Evolutionary conservation across 108 stramenopile species (phyloP).

Genomic region (Discostella pseudostelligera): DNA sequence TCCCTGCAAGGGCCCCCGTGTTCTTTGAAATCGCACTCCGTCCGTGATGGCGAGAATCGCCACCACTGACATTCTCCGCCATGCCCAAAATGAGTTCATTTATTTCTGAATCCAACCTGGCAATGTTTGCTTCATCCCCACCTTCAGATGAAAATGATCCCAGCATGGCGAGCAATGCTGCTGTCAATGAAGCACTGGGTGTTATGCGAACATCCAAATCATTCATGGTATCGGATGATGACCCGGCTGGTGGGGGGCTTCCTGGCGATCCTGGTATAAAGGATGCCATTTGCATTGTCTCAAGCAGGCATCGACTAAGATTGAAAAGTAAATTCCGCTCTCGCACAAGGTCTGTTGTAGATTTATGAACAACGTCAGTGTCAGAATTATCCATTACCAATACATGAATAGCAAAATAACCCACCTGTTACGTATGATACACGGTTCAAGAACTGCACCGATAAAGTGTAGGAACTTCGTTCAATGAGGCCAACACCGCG

Average conservation of each 20-base stretch:
- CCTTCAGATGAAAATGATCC: constrained; percentile 29
- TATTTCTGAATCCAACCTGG: constrained; percentile 31
- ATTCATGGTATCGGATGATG: constrained; percentile 8
- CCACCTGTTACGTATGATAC: constrained; percentile 76
- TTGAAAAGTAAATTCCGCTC: constrained; percentile 65
- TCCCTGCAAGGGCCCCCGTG: not conserved
- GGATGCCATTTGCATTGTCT: constrained; percentile 58
- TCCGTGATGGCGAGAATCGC: constrained; percentile 37
- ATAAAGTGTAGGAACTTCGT: constrained; percentile 75
- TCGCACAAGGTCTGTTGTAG: constrained; percentile 58
- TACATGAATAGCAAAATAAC: not conserved
- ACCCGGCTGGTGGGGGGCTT: constrained; percentile 20
- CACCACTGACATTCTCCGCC: constrained; percentile 23
- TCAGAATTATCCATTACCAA: not conserved
- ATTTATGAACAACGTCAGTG: not conserved
- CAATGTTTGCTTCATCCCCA: constrained; percentile 18
- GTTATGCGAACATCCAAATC: constrained; percentile 16
- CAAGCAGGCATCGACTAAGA: constrained; percentile 61
- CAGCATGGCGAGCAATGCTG: constrained; percentile 21
- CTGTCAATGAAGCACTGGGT: constrained; percentile 21
- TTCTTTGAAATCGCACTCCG: constrained; percentile 12
- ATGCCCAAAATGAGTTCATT: constrained; percentile 18
- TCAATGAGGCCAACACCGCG: constrained; percentile 86
- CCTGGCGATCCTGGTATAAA: constrained; percentile 27
- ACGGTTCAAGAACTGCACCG: constrained; percentile 92